phyloP scores from a whole-genome alignment of 208 protist genomes.

The Trypanosoma platydactyli region DNA sequence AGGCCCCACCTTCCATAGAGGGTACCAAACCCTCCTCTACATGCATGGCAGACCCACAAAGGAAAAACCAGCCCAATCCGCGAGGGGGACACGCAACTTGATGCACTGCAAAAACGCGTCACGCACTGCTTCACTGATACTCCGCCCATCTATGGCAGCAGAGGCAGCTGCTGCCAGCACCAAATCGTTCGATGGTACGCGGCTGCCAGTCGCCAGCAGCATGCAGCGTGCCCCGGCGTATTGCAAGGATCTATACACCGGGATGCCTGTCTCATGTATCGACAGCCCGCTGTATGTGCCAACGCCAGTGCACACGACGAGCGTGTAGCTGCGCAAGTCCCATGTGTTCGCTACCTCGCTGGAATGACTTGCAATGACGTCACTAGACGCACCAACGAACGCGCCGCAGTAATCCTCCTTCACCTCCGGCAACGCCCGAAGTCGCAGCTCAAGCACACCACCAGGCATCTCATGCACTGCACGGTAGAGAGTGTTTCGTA shows the following conservation, averaged over 20 bases:
- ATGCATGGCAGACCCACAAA: constrained; percentile 35
- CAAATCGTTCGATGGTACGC: constrained; percentile 11
- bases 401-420: constrained; percentile 53
- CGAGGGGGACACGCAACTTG: constrained; percentile 16
- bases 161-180: constrained; percentile 18
- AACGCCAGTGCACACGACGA: constrained; percentile 42
- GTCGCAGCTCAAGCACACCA: constrained; percentile 41
- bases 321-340: constrained; percentile 37
- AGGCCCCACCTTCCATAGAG: no score
- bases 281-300: constrained; percentile 53
- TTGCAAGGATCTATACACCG: constrained; percentile 56
- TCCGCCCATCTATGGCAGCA: constrained; percentile 16
- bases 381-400: constrained; percentile 26
- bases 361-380: constrained; percentile 33
- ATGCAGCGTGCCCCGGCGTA: constrained; percentile 52
- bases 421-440: constrained; percentile 47
- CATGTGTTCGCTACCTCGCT: constrained; percentile 43
- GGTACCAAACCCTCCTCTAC: not conserved
- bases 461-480: constrained; percentile 40
- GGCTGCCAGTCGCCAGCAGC: constrained; percentile 42
- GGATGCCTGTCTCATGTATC: constrained; percentile 62
- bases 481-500: constrained; percentile 45
- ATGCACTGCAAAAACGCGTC: constrained; percentile 24
- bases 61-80: constrained; percentile 36
- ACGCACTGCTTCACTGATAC: constrained; percentile 12